A percentile compares a stretch with the other conserved stretches of the same genome.
Evolutionary conservation across 352 stramenopile species (phyloP).

Genomic region (Thalassiosira allenii): DNA sequence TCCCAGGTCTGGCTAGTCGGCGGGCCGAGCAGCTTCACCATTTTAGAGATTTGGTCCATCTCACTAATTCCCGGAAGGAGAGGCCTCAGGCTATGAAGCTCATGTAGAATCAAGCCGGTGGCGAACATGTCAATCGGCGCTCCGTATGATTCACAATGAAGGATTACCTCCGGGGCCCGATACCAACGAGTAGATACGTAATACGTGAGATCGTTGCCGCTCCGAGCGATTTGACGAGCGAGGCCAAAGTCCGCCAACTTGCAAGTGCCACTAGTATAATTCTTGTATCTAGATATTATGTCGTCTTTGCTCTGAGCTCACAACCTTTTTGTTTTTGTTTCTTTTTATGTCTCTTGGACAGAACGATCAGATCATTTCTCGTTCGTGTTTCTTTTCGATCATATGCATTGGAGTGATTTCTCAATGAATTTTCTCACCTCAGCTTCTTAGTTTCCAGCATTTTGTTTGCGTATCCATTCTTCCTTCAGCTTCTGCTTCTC

Average conservation of each 20-base stretch:
- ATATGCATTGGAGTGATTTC: too few species aligned
- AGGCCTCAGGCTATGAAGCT: slow-evolving; percentile 95
- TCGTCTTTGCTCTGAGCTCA: too few species aligned
- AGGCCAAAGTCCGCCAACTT: slow-evolving; percentile 99
- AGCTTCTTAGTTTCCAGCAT: too few species aligned
- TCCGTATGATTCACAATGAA: slow-evolving; percentile 95
- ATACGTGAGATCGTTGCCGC: slow-evolving; percentile 93
- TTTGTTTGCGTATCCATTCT: too few species aligned
- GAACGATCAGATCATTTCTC: too few species aligned
- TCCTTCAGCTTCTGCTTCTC: too few species aligned
- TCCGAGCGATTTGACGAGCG: slow-evolving; percentile 88
- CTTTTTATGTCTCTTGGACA: too few species aligned
- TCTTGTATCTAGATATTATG: too few species aligned
- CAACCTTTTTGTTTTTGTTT: too few species aligned
- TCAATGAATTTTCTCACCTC: too few species aligned
- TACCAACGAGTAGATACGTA: slow-evolving; percentile 99
- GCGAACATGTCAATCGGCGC: slow-evolving; percentile 97
- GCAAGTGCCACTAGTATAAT: too few species aligned
- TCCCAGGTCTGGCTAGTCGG: slow-evolving; percentile 91
- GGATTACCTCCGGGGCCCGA: slow-evolving; percentile 96
- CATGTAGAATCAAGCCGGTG: slow-evolving; percentile 97
- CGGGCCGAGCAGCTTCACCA: slow-evolving; percentile 72
- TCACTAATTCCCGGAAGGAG: slow-evolving; percentile 98
- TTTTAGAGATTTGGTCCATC: slow-evolving; percentile 97
- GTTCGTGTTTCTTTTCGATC: too few species aligned